phyloP scores from a whole-genome alignment of 805 yeast genomes.

The Zygoascus flipseniorum region DNA sequence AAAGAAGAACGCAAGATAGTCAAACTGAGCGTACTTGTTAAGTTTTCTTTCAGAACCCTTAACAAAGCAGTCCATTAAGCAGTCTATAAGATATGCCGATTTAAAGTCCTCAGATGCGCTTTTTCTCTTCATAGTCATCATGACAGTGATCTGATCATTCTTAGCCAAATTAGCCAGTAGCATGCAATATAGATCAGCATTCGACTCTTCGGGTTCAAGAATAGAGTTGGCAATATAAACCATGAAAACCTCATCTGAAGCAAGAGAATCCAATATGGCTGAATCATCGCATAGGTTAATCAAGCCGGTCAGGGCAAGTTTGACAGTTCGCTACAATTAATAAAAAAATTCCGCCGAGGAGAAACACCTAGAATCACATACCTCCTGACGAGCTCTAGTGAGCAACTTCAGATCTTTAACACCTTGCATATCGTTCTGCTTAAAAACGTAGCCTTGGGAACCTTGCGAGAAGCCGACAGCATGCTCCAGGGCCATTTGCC shows the following conservation, averaged over 20 bases:
- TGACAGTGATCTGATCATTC: slow-evolving; percentile 49
- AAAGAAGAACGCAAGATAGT: slow-evolving; percentile 79
- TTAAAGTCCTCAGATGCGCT: slow-evolving; percentile 37
- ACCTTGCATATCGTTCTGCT: slow-evolving; percentile 60
- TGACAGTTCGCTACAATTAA: slow-evolving; percentile 14
- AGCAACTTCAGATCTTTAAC: slow-evolving; percentile 62
- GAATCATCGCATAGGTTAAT: slow-evolving; percentile 74
- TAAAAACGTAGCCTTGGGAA: slow-evolving; percentile 55
- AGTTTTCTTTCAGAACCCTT: slow-evolving; percentile 68
- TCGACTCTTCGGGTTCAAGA: slow-evolving; percentile 47
- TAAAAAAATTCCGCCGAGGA: not conserved
- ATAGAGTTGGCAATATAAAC: slow-evolving; percentile 21
- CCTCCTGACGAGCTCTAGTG: slow-evolving; percentile 41
- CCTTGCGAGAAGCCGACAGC: slow-evolving; percentile 76
- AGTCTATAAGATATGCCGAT: slow-evolving; percentile 48
- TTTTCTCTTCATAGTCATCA: slow-evolving; percentile 34
- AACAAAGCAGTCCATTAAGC: slow-evolving; percentile 82
- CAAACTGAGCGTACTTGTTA: slow-evolving; percentile 66
- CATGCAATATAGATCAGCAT: slow-evolving; percentile 78
- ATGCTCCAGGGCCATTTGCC: slow-evolving; percentile 77
- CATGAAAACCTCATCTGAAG: slow-evolving; percentile 50
- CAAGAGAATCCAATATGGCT: slow-evolving; percentile 54
- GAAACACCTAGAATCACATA: not conserved
- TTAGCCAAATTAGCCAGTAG: slow-evolving; percentile 81
- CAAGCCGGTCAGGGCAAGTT: slow-evolving; percentile 59